A percentile compares a stretch with the other conserved stretches of the same genome.
These are phyloP conservation scores for Lepidium campestre DNA, from an alignment of 441 rosid species.

Conservation along the genomic window DNA sequence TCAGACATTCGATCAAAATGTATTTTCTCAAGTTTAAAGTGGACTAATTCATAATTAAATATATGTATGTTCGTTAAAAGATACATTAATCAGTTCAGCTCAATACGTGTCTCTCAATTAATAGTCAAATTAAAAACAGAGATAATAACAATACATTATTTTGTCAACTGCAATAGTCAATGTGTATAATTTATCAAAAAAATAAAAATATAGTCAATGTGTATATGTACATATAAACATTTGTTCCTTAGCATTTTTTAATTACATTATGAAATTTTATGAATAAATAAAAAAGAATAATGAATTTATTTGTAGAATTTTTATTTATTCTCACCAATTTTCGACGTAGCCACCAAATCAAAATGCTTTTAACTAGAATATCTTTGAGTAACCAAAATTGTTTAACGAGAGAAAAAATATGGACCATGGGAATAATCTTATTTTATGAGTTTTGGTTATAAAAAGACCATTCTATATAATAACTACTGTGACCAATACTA, in stretches of 20 bases:
- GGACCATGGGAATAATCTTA: constrained; percentile 2
- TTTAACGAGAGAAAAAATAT: no score
- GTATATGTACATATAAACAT: background rate
- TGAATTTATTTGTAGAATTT: no score
- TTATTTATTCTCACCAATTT: no score
- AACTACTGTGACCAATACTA: constrained; percentile 14
- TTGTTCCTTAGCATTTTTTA: background rate
- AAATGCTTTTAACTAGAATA: no score
- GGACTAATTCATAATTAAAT: no score
- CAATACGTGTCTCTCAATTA: background rate
- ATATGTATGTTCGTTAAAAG: background rate
- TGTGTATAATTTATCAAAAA: no score
- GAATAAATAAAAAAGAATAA: no score
- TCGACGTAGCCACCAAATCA: no score
- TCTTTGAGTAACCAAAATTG: no score
- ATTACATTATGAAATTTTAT: no score
- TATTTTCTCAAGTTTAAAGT: background rate
- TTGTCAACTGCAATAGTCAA: no score
- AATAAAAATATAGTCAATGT: background rate
- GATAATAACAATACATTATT: no score
- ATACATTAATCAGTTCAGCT: background rate
- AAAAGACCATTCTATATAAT: background rate
- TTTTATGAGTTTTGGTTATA: background rate
- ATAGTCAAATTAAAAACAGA: background rate
- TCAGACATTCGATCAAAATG: background rate